Conservation (phyloP, 352 stramenopile genomes). For the Blastocystis sp. region DNA sequence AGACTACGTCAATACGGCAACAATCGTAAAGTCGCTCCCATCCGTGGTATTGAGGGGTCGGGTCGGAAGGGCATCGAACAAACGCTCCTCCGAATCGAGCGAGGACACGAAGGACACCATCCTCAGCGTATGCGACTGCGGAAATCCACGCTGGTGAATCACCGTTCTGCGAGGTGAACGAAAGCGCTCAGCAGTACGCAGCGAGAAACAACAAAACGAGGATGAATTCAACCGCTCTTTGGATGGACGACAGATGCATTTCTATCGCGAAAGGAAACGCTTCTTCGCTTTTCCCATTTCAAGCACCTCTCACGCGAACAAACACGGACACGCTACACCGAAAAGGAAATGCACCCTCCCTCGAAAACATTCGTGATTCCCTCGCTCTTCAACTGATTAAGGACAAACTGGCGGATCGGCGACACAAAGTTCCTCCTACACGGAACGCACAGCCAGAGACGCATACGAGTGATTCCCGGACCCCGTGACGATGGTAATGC, state of each 20-base stretch:
- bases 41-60: no score
- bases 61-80: no score
- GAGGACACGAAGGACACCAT: no score
- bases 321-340: not conserved
- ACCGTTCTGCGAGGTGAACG: not conserved
- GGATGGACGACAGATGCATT: not conserved
- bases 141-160: not conserved
- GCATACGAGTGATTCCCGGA: conserved; percentile 10
- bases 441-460: not conserved
- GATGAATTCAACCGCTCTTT: not conserved
- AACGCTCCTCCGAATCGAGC: no score
- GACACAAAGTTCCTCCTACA: conserved; percentile 29
- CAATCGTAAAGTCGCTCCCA: not conserved
- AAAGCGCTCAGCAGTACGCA: not conserved
- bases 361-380: not conserved
- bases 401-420: conserved; percentile 1
- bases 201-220: not conserved
- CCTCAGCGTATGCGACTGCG: no score
- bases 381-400: not conserved
- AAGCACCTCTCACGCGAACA: not conserved
- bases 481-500: conserved; percentile 50
- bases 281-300: not conserved
- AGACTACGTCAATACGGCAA: conserved; percentile 30
- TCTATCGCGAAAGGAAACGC: not conserved
- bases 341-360: conserved; percentile 12